Evolutionary conservation across 768 basidiomycete species (phyloP).

Genomic region (Leccinum incarnatum): DNA sequence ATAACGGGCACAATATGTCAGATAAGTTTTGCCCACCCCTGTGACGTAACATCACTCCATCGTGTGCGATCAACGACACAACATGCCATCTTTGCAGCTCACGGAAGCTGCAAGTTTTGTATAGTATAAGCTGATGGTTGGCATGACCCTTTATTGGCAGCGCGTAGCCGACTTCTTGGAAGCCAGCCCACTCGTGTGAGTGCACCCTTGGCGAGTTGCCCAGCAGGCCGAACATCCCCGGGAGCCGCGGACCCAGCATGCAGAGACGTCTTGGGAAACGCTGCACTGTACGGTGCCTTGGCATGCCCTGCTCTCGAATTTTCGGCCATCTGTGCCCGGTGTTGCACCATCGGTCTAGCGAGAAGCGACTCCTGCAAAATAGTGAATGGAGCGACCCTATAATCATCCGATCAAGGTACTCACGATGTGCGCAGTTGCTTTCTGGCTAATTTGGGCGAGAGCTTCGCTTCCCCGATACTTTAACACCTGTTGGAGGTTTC

Average conservation of each 20-base stretch:
- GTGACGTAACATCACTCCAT: conserved; percentile 10
- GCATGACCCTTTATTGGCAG: conserved; percentile 3
- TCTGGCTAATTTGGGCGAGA: conserved; percentile 46
- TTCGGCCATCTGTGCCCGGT: conserved; percentile 39
- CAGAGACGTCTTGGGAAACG: conserved; percentile 22
- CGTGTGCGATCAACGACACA: background rate
- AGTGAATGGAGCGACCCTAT: conserved; percentile 6
- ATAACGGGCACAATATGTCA: conserved; percentile 1
- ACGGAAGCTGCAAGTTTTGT: conserved; percentile 20
- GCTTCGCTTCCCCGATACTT: conserved; percentile 53
- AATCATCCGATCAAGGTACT: conserved; percentile 28
- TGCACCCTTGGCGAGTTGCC: conserved; percentile 54
- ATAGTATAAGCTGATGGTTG: conserved; percentile 19
- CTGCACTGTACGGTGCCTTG: conserved; percentile 18
- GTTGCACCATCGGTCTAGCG: conserved; percentile 57
- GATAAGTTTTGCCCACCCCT: background rate
- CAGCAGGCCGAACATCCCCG: conserved; percentile 54
- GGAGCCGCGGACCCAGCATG: conserved; percentile 57
- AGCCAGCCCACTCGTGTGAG: conserved; percentile 36
- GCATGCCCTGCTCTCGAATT: conserved; percentile 32
- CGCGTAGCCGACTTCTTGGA: conserved; percentile 21
- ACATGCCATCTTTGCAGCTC: conserved; percentile 8
- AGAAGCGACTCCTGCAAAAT: conserved; percentile 58
- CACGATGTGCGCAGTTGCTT: conserved; percentile 66
- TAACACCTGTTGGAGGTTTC: conserved; percentile 74